Base-by-base conservation (phyloP, 768 basidiomycete species). In the Hemileccinum rubropunctum region DNA sequence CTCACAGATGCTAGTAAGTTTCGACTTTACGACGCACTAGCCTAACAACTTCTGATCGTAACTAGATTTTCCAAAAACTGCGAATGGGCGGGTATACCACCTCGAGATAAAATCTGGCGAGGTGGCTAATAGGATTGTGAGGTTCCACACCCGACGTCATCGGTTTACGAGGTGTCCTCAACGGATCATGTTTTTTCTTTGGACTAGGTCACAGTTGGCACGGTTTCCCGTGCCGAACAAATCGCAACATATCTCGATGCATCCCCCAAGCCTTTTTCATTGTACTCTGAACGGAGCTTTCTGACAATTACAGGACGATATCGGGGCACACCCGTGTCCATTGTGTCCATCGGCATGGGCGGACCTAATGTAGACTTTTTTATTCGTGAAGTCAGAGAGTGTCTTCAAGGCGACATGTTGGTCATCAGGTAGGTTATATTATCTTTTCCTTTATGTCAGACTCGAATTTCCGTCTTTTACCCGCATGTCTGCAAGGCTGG, bases 311-410 rank as follows among this genome's bases (percentile, higher is more conserved):
- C 86, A 5, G 87, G 86, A 11, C 73, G 77, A 30, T 87, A 82
- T 66, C 75, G 73, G 38, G 78, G 78, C 41, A 66, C 76, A 14
- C 86, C 88, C 8, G 65, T 91, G 26, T 86, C 84, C 6, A 78
- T 91, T 35, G 73, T 89, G 36, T 86, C 84, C 56, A 90, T 91
- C 48, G 90, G 90, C 12, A 92, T 91, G 90, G 90, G 90, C 17
- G 74, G 71, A 51, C 80, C 88, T 1, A 91, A 88, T 69, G 85
- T 84, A 71, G 90, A 92, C 66, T 92, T 91, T 69, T 89, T 91
- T 64, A 79, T 92, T 18, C 80, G 89, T 54, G 89, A 92, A 69
- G 81, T 78, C 21, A 76, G 88, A 53, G 90, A 91, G 66, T 83
- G 84, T 57, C 65, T 89, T 34, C 74, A 66, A 51, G 89, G 89